These are phyloP conservation scores for Erythrobasidium hasegawianum DNA, from an alignment of 1,284 basidiomycete genomes.

Conservation along the genomic window DNA sequence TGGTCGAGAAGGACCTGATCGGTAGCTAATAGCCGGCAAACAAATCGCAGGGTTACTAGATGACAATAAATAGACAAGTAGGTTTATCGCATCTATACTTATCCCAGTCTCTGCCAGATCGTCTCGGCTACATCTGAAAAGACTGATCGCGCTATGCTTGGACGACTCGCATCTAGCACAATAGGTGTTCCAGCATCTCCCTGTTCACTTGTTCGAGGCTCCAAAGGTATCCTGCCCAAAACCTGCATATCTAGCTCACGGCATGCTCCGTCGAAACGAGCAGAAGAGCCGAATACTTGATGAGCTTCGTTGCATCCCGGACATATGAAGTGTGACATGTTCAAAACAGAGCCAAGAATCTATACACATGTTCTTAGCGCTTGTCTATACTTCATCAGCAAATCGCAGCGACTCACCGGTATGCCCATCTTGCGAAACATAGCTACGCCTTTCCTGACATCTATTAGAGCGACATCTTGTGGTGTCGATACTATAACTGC, in stretches of 20 bases:
- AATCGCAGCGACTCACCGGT: conserved; percentile 57
- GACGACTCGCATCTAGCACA: conserved; percentile 50
- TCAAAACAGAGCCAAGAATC: conserved; percentile 85
- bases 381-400: neutral
- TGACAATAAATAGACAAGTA: neutral
- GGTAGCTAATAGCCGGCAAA: neutral
- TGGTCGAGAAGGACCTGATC: neutral
- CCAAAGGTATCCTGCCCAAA: conserved; percentile 80
- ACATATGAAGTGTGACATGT: conserved; percentile 86
- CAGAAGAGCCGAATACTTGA: conserved; percentile 72
- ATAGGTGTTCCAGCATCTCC: conserved; percentile 67
- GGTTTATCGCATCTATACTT: neutral
- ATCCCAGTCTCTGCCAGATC: conserved; percentile 12
- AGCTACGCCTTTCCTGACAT: conserved; percentile 85
- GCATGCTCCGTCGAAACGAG: conserved; percentile 64
- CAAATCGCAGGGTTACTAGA: neutral
- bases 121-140: conserved; percentile 20
- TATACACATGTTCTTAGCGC: conserved; percentile 48
- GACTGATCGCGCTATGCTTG: conserved; percentile 10
- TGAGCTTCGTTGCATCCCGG: conserved; percentile 67
- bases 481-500: conserved; percentile 91
- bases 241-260: conserved; percentile 61
- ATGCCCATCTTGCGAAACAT: conserved; percentile 90
- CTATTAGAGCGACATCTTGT: conserved; percentile 87
- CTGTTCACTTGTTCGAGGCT: conserved; percentile 67